Percentiles rank a stretch among this genome's conserved stretches.
phyloP scores from a whole-genome alignment of 768 basidiomycete genomes.

The Chalciporus piperatus region DNA sequence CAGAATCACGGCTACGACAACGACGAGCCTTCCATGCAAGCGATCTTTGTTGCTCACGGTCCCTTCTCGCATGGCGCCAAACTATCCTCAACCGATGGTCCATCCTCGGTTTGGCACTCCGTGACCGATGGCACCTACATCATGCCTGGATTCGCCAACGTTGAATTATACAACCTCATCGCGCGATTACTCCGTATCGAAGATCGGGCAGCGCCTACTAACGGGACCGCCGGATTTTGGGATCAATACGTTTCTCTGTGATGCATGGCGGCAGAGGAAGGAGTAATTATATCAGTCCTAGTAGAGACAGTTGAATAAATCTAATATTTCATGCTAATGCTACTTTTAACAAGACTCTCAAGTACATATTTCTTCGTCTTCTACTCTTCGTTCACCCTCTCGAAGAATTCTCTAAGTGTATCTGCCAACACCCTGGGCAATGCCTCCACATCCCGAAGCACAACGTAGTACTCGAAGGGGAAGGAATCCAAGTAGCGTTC shows the following conservation, averaged over 20 bases:
- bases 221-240: conserved; percentile 85
- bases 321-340: conserved; percentile 3
- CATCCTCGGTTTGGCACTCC: conserved; percentile 53
- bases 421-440: conserved; percentile 86
- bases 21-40: conserved; percentile 70
- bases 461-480: conserved; percentile 96
- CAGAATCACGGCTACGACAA: conserved; percentile 94
- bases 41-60: conserved; percentile 90
- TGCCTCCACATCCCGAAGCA: conserved; percentile 87
- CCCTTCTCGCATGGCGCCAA: conserved; percentile 78
- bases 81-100: conserved; percentile 28
- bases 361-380: background rate
- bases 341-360: no score
- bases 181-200: conserved; percentile 70
- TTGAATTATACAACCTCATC: conserved; percentile 83
- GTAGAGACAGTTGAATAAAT: background rate
- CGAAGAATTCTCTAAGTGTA: conserved; percentile 91
- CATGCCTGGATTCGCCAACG: conserved; percentile 81
- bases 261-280: background rate
- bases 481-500: conserved; percentile 92
- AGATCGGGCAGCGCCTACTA: conserved; percentile 54
- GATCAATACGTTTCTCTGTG: conserved; percentile 55
- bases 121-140: conserved; percentile 55
- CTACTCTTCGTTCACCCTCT: conserved; percentile 69
- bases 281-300: background rate